These are phyloP conservation scores for Boletus speciosus DNA, from an alignment of 768 basidiomycete genomes.

Conservation along the genomic window DNA sequence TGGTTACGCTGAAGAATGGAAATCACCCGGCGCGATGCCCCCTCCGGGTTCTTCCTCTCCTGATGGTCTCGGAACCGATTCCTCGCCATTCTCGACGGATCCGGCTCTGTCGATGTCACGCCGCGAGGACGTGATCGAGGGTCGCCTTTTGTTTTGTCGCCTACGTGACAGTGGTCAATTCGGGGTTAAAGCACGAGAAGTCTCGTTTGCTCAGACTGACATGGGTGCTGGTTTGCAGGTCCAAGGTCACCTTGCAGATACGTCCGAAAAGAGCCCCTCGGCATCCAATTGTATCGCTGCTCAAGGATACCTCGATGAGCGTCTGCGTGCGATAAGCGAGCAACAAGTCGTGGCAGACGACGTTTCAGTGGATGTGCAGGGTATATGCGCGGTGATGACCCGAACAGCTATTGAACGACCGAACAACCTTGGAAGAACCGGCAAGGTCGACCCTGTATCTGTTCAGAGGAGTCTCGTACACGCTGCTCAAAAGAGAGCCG, in stretches of 20 bases:
- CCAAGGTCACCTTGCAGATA: not conserved
- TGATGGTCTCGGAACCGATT: not conserved
- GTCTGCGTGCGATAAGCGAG: not conserved
- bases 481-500: not conserved
- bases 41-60: slow-evolving; percentile 27
- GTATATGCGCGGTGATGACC: slow-evolving; percentile 10
- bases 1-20: not conserved
- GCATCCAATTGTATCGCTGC: not conserved
- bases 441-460: not conserved
- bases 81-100: not conserved
- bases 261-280: not conserved
- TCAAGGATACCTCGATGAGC: not conserved
- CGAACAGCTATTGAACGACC: not conserved
- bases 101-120: not conserved
- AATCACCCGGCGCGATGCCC: not conserved
- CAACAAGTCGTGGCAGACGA: not conserved
- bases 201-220: not conserved
- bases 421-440: not conserved
- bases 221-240: not conserved
- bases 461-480: not conserved
- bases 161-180: not conserved
- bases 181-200: not conserved
- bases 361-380: not conserved
- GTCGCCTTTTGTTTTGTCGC: not conserved
- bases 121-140: not conserved